Base-by-base conservation (phyloP, 306 rosid genomes). In the Nissolia schottii region DNA sequence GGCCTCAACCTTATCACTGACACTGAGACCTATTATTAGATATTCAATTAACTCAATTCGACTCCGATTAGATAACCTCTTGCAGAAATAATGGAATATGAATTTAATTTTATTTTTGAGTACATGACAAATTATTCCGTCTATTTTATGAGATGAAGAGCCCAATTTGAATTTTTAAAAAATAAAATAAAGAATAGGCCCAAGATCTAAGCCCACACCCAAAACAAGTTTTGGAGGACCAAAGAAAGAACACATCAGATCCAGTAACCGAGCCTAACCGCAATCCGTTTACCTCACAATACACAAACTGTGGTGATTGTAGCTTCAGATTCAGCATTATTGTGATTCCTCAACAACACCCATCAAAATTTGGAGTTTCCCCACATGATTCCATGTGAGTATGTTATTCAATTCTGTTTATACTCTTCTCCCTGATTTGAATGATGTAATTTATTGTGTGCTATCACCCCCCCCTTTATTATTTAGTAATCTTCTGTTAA, bases 301-400 rank as follows among this genome's bases (percentile, higher is more conserved):
- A 10, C 48, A 23, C 57, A 18, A 5, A 32, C 51, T 61, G 50
- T 10, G 14, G 18, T 29, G 40, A 59, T 67, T 76, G 10, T 14
- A 0, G 37, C 25, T 19, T 2, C 31, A 41, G 73, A 71, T 71
- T 55, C 78, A 70, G 41, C 73, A 53, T n/a, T n/a, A n/a, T n/a
- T n/a, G n/a, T n/a, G n/a, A n/a, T n/a, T n/a, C 19, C 50, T 7
- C 49, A 41, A 37, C 49, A 2, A 2, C 20, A 38, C 13, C 9
- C 20, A 5, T 63, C 29, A 19, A n/a, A 41, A 5, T 63, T 22
- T 49, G 22, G 59, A 38, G n/a, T 35, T 69, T 69, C 66, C 7
- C 45, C 49, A 0, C 70, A 59, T 69, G 71, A 60, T 77, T 71
- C 77, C 74, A 53, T 41, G 60, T 31, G 37, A 64, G 74, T 64